Evolutionary conservation across 2,329 filamentous ascomycete species (phyloP), one percentile per base, ranked within the genome.

Genomic region (Ampelomyces quisqualis): DNA sequence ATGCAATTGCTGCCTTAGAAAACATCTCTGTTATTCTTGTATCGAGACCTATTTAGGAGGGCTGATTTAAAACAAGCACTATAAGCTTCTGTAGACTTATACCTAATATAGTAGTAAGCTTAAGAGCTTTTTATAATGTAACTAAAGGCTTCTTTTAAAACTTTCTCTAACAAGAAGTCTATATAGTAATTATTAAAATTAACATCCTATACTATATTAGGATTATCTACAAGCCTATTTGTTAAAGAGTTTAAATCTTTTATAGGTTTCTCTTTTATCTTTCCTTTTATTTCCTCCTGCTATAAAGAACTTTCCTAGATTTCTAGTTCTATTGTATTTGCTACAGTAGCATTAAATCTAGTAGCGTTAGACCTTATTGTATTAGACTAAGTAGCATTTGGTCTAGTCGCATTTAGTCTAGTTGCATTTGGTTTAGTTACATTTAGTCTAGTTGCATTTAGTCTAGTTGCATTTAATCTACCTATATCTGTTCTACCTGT

Each of bases 1-100:
- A 51, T 51, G n/a, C 36, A 23, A 9, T 48, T 39, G 27, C 36
- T 43, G 19, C 32, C 6, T 19, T 48, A 11, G 13, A 35, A 48
- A 38, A 51, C 30, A 31, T 50, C 40, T 38, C 23, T 43, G 9
- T 13, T 37, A 35, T 19, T n/a, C 8, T 27, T 7, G 17, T 50
- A 47, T 24, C 8, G 21, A 10, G 40, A 47, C 7, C 37, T 18
- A 20, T 20, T n/a, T 8, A 13, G 36, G 18, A 51, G 45, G 19
- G 21, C 33, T n/a, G 19, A 49, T 21, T 49, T 21, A 10, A 51
- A 48, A 38, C 27, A 18, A 38, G 41, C 38, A 32, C 48, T 51
- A 11, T n/a, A 15, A 43, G 27, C 36, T 20, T 45, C n/a, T n/a
- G n/a, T 26, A 5, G 17, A 51, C 6, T n/a, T 7, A 24, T 24